phyloP scores from a whole-genome alignment of 2,329 filamentous ascomycete species.

The Penicillium italicum region DNA sequence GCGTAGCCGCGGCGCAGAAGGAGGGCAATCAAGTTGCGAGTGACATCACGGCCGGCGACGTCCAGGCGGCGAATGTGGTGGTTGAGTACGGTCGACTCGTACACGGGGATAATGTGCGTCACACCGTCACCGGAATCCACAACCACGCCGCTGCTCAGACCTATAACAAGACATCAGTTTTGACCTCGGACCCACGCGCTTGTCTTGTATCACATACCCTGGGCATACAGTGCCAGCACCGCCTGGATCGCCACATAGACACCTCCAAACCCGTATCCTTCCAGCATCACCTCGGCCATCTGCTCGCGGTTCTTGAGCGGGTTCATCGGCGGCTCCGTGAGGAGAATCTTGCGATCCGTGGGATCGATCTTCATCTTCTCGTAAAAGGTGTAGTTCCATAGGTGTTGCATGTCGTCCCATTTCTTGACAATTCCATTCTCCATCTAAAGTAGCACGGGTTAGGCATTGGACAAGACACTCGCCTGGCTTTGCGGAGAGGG shows the following conservation, averaged over 20 bases:
- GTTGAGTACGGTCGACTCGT: slow-evolving; percentile 96
- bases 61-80: slow-evolving; percentile 92
- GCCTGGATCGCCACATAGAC: slow-evolving; percentile 98
- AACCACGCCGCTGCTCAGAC: slow-evolving; percentile 89
- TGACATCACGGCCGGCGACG: slow-evolving; percentile 94
- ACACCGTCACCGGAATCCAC: slow-evolving; percentile 98
- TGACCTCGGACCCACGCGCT: neutral
- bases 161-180: slow-evolving; percentile 41
- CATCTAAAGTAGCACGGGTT: slow-evolving; percentile 58
- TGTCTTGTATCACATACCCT: slow-evolving; percentile 59
- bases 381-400: slow-evolving; percentile 98
- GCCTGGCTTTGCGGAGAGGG: slow-evolving; percentile 21
- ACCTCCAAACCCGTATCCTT: slow-evolving; percentile 90
- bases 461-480: slow-evolving; percentile 21
- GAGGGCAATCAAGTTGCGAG: slow-evolving; percentile 94
- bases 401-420: slow-evolving; percentile 99
- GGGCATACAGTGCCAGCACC: slow-evolving; percentile 90
- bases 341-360: slow-evolving; percentile 88
- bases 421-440: slow-evolving; percentile 99
- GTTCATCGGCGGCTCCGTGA: slow-evolving; percentile 98
- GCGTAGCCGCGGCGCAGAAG: slow-evolving; percentile 92
- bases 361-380: slow-evolving; percentile 96
- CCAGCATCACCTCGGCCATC: slow-evolving; percentile 99
- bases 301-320: slow-evolving; percentile 93
- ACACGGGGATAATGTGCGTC: slow-evolving; percentile 97